Conservation (phyloP, 805 yeast genomes). For the Saturnispora ahearnii region DNA sequence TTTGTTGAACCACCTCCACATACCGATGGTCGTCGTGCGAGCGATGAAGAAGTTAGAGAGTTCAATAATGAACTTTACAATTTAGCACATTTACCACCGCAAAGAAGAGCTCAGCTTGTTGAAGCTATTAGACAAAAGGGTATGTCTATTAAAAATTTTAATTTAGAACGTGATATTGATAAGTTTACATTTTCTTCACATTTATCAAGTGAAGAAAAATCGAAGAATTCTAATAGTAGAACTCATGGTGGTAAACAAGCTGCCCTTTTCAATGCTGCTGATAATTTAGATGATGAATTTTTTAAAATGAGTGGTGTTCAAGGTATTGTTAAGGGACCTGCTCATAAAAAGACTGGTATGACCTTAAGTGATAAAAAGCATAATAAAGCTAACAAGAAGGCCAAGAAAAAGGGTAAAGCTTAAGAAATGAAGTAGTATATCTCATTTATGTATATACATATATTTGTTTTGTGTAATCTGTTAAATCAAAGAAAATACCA, state of each 20-base stretch:
- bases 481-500: background rate
- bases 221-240: conserved; percentile 36
- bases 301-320: conserved; percentile 58
- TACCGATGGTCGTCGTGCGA: conserved; percentile 44
- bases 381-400: conserved; percentile 39
- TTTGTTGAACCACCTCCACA: conserved; percentile 86
- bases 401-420: conserved; percentile 13
- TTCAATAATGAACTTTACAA: conserved; percentile 75
- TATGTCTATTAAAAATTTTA: conserved; percentile 42
- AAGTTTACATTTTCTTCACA: conserved; percentile 75
- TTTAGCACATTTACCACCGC: conserved; percentile 55
- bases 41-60: conserved; percentile 43
- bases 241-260: conserved; percentile 78
- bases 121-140: conserved; percentile 54
- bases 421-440: background rate
- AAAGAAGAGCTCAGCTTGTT: conserved; percentile 62
- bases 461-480: conserved; percentile 1
- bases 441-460: background rate
- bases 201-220: conserved; percentile 40
- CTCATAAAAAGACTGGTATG: conserved; percentile 45
- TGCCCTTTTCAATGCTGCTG: conserved; percentile 67
- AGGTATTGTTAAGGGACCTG: conserved; percentile 63
- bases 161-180: conserved; percentile 59
- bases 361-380: conserved; percentile 72
- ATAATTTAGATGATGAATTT: conserved; percentile 78